Base-by-base conservation (phyloP, 495 filamentous ascomycete genomes). In the Lasiosphaeria miniovina region DNA sequence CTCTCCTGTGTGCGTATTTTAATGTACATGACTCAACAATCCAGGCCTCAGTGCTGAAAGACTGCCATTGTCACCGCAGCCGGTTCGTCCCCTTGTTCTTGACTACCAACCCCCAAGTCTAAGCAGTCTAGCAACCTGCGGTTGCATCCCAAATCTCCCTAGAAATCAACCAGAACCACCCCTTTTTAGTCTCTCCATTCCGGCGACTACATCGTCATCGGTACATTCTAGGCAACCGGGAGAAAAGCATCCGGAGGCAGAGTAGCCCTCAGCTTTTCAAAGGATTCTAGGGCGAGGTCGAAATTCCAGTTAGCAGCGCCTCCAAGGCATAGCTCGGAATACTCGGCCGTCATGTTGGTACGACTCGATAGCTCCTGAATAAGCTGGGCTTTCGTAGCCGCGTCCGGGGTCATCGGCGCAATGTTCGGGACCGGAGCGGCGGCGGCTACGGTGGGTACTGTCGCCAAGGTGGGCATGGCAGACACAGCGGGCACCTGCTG, bases 261-360 rank as follows among this genome's bases (percentile, higher is more conserved):
- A 40, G 71, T 60, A 1, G 65, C 71, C 69, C 74, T 83, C 54
- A 77, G 78, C 55, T 84, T 77, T 59, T 86, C 83, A 68, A 92
- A 93, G 41, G 84, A 82, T 56, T 77, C 75, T 62, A 88, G 74
- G 0, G 89, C 90, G 54, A 73, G 73, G n/a, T 87, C 82, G 41
- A 88, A 80, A 68, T 91, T 83, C 89, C 90, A 94, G 49, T 81
- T 82, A 61, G 84, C 86, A n/a, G 54, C 24, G 5, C 68, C 82
- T 0, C 80, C 77, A 5, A 94, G 76, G 62, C 90, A 92, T 71
- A 89, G 75, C 62, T 85, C 79, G 3, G 90, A 86, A 64, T 85
- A 93, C 56, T 87, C 77, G 8, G 85, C 66, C 1, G 82, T 92
- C 88, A 94, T 87, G 38, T 83, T 80, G 2, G 90, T 91, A 50